Conservation (phyloP, 2,329 filamentous ascomycete species). For the Beauveria bassiana region DNA sequence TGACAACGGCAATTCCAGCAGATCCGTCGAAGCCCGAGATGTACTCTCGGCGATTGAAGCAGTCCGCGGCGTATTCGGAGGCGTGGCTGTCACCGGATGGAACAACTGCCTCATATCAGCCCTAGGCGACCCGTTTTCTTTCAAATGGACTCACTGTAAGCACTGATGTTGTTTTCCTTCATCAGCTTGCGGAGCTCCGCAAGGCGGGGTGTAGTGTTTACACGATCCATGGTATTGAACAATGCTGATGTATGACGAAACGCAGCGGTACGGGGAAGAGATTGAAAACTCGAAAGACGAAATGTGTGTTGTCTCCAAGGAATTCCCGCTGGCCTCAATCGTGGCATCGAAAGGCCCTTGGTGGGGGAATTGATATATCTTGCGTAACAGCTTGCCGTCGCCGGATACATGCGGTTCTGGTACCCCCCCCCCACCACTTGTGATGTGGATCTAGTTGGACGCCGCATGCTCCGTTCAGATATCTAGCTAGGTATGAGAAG, state of each 20-base stretch:
- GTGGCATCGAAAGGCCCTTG: slow-evolving; percentile 2
- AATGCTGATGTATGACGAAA: background rate
- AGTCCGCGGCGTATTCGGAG: slow-evolving; percentile 96
- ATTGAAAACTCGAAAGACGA: background rate
- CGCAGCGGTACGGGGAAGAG: background rate
- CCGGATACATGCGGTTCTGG: slow-evolving; percentile 9
- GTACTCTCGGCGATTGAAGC: slow-evolving; percentile 82
- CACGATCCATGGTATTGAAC: slow-evolving; percentile 28
- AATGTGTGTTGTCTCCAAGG: slow-evolving; percentile 2
- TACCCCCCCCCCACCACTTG: slow-evolving; percentile 4
- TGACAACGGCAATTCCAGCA: slow-evolving; percentile 85
- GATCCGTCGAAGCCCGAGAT: slow-evolving; percentile 95
- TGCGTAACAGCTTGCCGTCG: background rate
- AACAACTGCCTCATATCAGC: slow-evolving; percentile 53
- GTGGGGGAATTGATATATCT: slow-evolving; percentile 3
- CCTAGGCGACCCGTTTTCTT: slow-evolving; percentile 8
- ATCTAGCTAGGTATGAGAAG: background rate
- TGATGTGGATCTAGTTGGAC: background rate
- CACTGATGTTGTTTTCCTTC: slow-evolving; percentile 76
- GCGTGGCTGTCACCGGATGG: slow-evolving; percentile 96
- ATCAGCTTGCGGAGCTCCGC: slow-evolving; percentile 74
- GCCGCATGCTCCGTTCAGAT: slow-evolving; percentile 5
- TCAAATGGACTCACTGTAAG: slow-evolving; percentile 63
- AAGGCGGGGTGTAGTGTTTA: slow-evolving; percentile 73
- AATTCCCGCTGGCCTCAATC: background rate